Evolutionary conservation across 371 early-diverging fungal genomes (phyloP), one percentile per base, ranked within the genome.

Genomic region (Apophysomyces elegans): DNA sequence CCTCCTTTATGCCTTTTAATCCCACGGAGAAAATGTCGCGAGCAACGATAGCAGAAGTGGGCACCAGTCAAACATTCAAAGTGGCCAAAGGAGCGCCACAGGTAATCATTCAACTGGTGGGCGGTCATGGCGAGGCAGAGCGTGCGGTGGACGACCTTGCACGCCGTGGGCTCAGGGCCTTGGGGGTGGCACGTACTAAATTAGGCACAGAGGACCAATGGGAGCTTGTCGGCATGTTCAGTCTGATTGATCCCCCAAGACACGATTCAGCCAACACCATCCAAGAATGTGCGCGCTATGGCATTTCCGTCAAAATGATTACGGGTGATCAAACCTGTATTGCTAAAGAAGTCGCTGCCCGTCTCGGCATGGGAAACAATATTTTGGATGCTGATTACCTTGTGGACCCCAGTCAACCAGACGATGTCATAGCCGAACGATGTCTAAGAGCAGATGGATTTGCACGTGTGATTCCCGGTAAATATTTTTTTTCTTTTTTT

Each of bases 71-170:
- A 8, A 76, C 81, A 35, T 96, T 94, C 83, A 85, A 90, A 68
- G 92, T 91, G 36, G 94, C 95, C 70, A 97, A 97, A 84, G 97
- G 97, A 67, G 96, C 97, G 18, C 97, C 97, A 16, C 96, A 95
- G 73, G 96, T 95, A 26, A 93, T 96, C 61, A 83, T 93, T 62
- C 78, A 84, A 62, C 86, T 96, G 47, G 91, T 88, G 11, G 93
- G 93, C 59, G 93, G 93, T 39, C 86, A 93, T 79, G 82, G 85
- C 60, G 86, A 90, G 43, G 94, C 93, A 16, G 88, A 88, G 43
- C 75, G 78, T 39, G 93, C 93, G 35, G 95, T 97, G 57, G 86
- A 86, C 60, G 79, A 86, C 63, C 87, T 95, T 71, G 96, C 96
- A 1, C 74, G 77, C 21, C 93, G 95, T 50, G 93, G 93, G 7